Base-by-base conservation (phyloP, 345 rosid genomes). In the Salix dunnii region DNA sequence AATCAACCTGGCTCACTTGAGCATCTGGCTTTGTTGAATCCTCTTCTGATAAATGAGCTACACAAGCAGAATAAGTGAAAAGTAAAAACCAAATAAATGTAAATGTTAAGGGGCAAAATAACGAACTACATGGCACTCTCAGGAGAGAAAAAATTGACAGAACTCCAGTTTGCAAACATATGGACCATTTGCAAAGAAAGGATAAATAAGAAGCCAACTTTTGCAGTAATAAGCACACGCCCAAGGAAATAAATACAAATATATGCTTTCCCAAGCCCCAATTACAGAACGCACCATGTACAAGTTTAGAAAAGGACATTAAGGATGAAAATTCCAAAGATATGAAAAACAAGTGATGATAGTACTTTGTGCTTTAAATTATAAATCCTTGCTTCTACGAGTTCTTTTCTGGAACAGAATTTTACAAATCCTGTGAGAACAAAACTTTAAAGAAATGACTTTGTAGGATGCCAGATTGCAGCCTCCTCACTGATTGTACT, bases 21-120 rank as follows among this genome's bases (percentile, higher is more conserved):
- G 82, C 75, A 65, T 88, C 86, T 31, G 84, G 49, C 80, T 80
- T 78, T 75, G 70, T 71, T 76, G 92, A 83, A 81, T 78, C 93
- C 43, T 85, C 78, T 83, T 89, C 90, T 62, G 83, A 84, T 68
- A 80, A 77, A 80, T 67, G 82, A 77, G 79, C 88, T 88, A 76
- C 40, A 80, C 66, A 75, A 80, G 72, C 33, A 76, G 76, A 49
- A 78, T 17, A 27, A 38, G 46, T 21, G 4, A 38, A 7, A 23
- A 61, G n/a, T 23, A 33, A 18, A 70, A 28, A 21, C 16, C 21
- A 55, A 18, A 17, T 14, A 4, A 72, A 55, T 55, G 35, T 11
- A 60, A 38, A 27, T 36, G 23, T 21, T 12, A 51, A 40, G 67
- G 27, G 55, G 67, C 20, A 58, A 74, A 74, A 17, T 21, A 17